A percentile compares a stretch with the other conserved stretches of the same genome.
Conservation (phyloP, 2,329 filamentous ascomycete species). For the Dryadomyces sulphureus region DNA sequence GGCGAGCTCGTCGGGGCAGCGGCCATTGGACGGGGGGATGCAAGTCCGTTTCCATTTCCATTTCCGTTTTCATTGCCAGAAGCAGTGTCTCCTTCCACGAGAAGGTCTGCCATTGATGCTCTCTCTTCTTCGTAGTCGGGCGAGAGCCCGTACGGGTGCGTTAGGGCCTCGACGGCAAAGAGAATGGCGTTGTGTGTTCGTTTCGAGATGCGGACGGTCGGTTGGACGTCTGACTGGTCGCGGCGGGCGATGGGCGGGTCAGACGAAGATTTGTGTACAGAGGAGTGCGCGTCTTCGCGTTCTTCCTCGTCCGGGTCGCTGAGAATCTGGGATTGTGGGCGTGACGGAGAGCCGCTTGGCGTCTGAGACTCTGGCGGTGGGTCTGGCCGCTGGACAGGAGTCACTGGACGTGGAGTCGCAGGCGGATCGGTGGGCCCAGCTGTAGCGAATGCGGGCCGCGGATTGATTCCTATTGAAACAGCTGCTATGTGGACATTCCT, state of each 20-base stretch:
- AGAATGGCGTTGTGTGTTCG: slow-evolving; percentile 82
- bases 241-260: slow-evolving; percentile 15
- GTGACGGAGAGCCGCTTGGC: neutral
- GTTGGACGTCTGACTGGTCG: slow-evolving; percentile 25
- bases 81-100: slow-evolving; percentile 35
- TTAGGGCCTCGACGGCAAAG: slow-evolving; percentile 78
- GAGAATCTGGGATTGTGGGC: slow-evolving; percentile 32
- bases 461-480: slow-evolving; percentile 32
- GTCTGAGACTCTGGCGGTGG: slow-evolving; percentile 2
- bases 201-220: slow-evolving; percentile 54
- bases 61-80: slow-evolving; percentile 41
- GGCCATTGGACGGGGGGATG: slow-evolving; percentile 27
- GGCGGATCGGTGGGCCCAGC: slow-evolving; percentile 15
- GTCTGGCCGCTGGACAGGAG: slow-evolving; percentile 7
- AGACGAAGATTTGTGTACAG: slow-evolving; percentile 6
- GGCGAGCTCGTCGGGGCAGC: slow-evolving; percentile 39
- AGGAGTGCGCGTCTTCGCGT: slow-evolving; percentile 14
- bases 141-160: slow-evolving; percentile 69
- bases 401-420: neutral
- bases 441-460: slow-evolving; percentile 22
- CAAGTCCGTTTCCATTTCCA: slow-evolving; percentile 27
- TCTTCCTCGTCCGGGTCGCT: slow-evolving; percentile 25
- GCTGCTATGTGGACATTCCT: slow-evolving; percentile 29
- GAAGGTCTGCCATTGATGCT: slow-evolving; percentile 80
- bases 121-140: slow-evolving; percentile 75